A percentile compares a stretch with the other conserved stretches of the same genome.
Conservation (phyloP, 2,329 filamentous ascomycete species). For the Colletotrichum scovillei region DNA sequence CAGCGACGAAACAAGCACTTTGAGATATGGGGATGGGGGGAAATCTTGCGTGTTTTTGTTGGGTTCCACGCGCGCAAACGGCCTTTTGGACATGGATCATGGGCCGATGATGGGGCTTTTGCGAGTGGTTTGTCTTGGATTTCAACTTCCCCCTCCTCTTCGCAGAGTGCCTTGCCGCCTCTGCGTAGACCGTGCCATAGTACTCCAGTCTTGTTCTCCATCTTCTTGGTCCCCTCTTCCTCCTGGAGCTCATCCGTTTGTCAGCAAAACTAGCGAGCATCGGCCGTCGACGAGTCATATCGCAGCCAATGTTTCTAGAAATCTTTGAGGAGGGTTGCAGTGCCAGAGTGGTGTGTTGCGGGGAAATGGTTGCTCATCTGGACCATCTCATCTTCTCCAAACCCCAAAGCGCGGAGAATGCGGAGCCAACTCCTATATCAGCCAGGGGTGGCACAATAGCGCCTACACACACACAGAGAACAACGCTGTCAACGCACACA, state of each 20-base stretch:
- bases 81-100: neutral
- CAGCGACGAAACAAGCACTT: slow-evolving; percentile 1
- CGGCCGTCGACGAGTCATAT: slow-evolving; percentile 25
- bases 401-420: slow-evolving; percentile 30
- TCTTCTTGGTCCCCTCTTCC: no score
- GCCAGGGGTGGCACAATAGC: neutral
- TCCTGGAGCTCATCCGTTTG: neutral
- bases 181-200: no score
- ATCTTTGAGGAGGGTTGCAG: neutral
- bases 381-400: slow-evolving; percentile 18
- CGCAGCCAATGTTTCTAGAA: neutral
- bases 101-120: neutral
- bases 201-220: no score
- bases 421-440: neutral
- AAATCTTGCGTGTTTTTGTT: neutral
- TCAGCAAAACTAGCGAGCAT: slow-evolving; percentile 6
- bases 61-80: neutral
- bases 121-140: neutral
- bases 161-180: neutral
- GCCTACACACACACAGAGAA: neutral
- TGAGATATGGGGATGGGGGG: neutral
- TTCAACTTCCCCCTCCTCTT: neutral
- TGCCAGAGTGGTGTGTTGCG: neutral
- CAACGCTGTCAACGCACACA: neutral
- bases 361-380: slow-evolving; percentile 1